These are phyloP conservation scores for Marsdenia floribunda DNA, from an alignment of 257 asterid genomes.

Conservation along the genomic window DNA sequence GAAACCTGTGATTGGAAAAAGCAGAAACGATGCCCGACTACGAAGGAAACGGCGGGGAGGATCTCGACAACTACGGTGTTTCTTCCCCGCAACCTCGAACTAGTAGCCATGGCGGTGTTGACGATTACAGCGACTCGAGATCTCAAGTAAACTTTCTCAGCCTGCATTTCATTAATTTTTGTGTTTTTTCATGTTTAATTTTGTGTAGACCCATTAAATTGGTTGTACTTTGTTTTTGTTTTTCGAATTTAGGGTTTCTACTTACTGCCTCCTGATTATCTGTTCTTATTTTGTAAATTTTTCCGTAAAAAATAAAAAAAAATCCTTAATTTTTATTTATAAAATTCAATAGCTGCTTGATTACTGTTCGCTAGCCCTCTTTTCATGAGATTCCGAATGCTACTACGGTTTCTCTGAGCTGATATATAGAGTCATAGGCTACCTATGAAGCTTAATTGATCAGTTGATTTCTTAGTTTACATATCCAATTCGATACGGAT, in stretches of 20 bases:
- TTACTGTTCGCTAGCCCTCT: not conserved
- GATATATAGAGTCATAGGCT: not conserved
- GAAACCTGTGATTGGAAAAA: not conserved
- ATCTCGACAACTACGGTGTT: constrained; percentile 27
- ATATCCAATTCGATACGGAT: too few relatives aligned
- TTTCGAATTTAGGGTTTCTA: not conserved
- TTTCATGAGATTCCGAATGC: not conserved
- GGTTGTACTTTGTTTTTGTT: not conserved
- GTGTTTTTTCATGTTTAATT: not conserved
- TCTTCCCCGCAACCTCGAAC: constrained; percentile 22
- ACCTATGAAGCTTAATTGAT: not conserved
- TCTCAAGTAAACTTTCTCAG: constrained; percentile 28
- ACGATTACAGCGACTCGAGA: constrained; percentile 36
- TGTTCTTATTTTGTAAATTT: not conserved
- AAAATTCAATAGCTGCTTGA: not conserved
- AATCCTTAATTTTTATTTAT: not conserved
- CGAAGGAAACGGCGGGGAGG: constrained; percentile 39
- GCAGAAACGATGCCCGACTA: constrained; percentile 29
- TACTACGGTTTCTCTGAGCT: not conserved
- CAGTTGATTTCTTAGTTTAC: not conserved
- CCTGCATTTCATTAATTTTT: not conserved
- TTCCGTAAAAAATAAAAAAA: too few relatives aligned
- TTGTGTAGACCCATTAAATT: not conserved
- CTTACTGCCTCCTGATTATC: not conserved
- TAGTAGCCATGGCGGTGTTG: constrained; percentile 26